phyloP scores from a whole-genome alignment of 495 filamentous ascomycete species.

The Aspergillus sclerotiicarbonarius region DNA sequence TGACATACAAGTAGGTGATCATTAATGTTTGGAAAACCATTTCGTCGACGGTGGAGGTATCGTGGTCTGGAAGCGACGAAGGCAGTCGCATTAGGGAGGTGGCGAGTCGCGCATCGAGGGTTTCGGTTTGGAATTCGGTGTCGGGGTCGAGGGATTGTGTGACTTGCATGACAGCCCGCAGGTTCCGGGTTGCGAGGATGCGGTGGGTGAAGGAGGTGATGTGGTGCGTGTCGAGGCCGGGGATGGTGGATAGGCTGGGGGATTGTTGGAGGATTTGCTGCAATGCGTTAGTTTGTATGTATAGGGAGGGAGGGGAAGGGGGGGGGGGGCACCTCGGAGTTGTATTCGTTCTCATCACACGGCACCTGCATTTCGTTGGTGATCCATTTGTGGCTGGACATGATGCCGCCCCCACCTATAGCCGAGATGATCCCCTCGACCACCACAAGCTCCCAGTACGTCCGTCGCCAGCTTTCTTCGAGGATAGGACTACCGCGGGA shows the following conservation, averaged over 20 bases:
- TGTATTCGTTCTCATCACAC: conserved; percentile 16
- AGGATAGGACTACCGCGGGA: conserved; percentile 46
- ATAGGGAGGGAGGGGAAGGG: neutral
- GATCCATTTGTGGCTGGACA: conserved; percentile 30
- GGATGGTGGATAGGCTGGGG: conserved; percentile 5
- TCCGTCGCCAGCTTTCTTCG: conserved; percentile 76
- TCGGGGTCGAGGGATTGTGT: conserved; percentile 18
- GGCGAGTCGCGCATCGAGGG: conserved; percentile 62
- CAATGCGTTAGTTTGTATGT: conserved; percentile 2
- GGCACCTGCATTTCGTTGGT: conserved; percentile 31
- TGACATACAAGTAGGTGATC: conserved; percentile 41
- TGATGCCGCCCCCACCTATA: conserved; percentile 20
- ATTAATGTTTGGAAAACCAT: conserved; percentile 82
- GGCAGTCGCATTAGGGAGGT: conserved; percentile 72
- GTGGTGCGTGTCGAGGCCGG: neutral
- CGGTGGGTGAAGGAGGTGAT: conserved; percentile 31
- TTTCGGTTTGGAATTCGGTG: conserved; percentile 23
- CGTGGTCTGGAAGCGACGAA: conserved; percentile 57
- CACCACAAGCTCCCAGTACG: conserved; percentile 82
- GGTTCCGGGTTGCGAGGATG: conserved; percentile 55
- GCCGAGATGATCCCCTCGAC: conserved; percentile 53
- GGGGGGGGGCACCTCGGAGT: neutral
- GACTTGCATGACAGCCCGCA: conserved; percentile 64
- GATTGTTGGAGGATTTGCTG: conserved; percentile 12
- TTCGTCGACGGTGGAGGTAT: conserved; percentile 64